These are phyloP conservation scores for Ophiostoma fasciatum DNA, from an alignment of 2,329 filamentous ascomycete species.

Conservation along the genomic window DNA sequence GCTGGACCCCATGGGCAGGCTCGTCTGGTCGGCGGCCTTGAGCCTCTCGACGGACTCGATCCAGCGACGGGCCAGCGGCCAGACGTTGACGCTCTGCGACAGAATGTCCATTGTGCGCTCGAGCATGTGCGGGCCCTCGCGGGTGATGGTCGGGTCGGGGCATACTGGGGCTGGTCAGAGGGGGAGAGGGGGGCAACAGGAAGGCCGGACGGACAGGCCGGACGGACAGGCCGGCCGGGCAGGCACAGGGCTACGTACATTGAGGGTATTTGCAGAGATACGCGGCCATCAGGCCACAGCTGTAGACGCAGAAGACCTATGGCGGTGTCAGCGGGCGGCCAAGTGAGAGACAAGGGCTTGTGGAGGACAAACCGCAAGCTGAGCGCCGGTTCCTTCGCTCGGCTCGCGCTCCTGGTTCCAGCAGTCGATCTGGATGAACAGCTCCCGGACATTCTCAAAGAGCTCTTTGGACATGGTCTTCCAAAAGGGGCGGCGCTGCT, in stretches of 20 bases:
- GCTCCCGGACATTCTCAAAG: slow-evolving; percentile 28
- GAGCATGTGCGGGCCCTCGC: slow-evolving; percentile 29
- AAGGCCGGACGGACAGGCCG: too few relatives aligned
- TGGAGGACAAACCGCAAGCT: slow-evolving; percentile 25
- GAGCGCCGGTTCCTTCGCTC: slow-evolving; percentile 32
- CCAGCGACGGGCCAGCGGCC: slow-evolving; percentile 36
- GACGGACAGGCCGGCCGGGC: too few relatives aligned
- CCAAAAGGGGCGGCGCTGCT: slow-evolving; percentile 21
- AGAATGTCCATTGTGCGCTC: slow-evolving; percentile 28
- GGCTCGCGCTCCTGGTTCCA: slow-evolving; percentile 30
- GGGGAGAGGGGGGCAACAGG: not conserved
- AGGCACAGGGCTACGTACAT: slow-evolving; percentile 3
- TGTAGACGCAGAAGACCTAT: slow-evolving; percentile 35
- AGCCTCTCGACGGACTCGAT: slow-evolving; percentile 30
- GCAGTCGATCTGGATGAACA: slow-evolving; percentile 33
- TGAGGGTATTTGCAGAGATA: slow-evolving; percentile 31
- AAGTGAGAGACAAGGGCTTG: too few relatives aligned
- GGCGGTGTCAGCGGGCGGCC: not conserved
- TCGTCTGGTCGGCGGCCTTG: slow-evolving; percentile 24
- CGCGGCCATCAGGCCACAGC: slow-evolving; percentile 32
- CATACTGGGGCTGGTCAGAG: slow-evolving; percentile 20
- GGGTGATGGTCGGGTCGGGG: slow-evolving; percentile 22
- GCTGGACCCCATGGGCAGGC: slow-evolving; percentile 16
- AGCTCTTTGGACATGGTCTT: slow-evolving; percentile 27
- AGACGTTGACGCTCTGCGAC: slow-evolving; percentile 30